phyloP scores from a whole-genome alignment of 805 yeast species.

The Dipodascus albidus region DNA sequence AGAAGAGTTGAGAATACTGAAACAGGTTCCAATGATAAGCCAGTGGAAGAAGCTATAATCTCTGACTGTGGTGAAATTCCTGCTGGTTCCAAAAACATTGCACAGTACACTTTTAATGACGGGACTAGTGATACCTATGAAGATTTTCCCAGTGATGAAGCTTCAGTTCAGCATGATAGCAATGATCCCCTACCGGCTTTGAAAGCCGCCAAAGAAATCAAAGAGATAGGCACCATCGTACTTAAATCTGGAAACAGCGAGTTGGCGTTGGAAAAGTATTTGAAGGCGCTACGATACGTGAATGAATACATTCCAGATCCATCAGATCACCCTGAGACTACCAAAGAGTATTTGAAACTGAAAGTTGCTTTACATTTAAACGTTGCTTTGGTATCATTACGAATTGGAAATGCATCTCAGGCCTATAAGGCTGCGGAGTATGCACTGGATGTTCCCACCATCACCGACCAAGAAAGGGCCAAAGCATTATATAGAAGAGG shows the following conservation, averaged over 20 bases:
- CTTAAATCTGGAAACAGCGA: conserved; percentile 54
- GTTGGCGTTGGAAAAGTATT: conserved; percentile 53
- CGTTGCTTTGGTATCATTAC: conserved; percentile 63
- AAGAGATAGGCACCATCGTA: conserved; percentile 67
- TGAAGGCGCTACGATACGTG: conserved; percentile 59
- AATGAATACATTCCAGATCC: conserved; percentile 59
- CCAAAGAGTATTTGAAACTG: conserved; percentile 42
- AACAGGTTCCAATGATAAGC: conserved; percentile 54
- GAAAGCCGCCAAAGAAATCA: conserved; percentile 52
- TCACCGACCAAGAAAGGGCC: conserved; percentile 61
- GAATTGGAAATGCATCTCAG: conserved; percentile 42
- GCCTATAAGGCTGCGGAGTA: conserved; percentile 49
- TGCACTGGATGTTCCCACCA: conserved; percentile 42
- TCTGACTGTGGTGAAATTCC: conserved; percentile 59
- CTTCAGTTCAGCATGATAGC: conserved; percentile 38
- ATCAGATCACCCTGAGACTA: conserved; percentile 28
- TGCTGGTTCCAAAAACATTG: background rate
- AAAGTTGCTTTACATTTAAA: conserved; percentile 56
- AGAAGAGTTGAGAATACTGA: conserved; percentile 60
- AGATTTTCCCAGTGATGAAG: conserved; percentile 62
- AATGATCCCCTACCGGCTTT: conserved; percentile 53
- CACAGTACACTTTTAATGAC: conserved; percentile 30
- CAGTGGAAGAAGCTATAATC: conserved; percentile 54
- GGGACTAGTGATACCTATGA: conserved; percentile 80
- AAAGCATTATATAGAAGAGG: conserved; percentile 87